A percentile compares a stretch with the other conserved stretches of the same genome.
Conservation (phyloP, 768 basidiomycete species). For the Termitomyces sp. region DNA sequence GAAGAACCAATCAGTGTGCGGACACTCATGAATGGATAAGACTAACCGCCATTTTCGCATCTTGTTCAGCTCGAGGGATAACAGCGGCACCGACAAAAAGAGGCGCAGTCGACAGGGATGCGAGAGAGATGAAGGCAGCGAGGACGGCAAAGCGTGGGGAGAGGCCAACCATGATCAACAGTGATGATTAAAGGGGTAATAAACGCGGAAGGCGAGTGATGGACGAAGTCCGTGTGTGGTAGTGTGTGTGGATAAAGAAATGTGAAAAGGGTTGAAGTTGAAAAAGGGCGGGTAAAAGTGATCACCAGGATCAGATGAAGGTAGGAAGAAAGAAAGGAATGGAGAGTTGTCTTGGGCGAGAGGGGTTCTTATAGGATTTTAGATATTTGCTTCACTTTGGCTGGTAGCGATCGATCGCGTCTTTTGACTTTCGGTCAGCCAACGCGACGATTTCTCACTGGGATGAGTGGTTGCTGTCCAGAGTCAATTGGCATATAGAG, state of each 20-base stretch:
- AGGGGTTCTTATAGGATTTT: constrained; percentile 23
- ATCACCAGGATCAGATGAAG: constrained; percentile 56
- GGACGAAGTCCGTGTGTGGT: constrained; percentile 22
- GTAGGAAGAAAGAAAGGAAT: constrained; percentile 31
- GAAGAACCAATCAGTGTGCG: background rate
- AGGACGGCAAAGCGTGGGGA: constrained; percentile 42
- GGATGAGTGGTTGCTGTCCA: background rate
- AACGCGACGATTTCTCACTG: background rate
- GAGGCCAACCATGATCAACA: constrained; percentile 45
- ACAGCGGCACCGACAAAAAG: constrained; percentile 36
- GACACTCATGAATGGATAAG: background rate
- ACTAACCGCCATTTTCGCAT: constrained; percentile 8
- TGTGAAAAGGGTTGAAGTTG: constrained; percentile 8
- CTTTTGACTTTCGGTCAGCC: constrained; percentile 12
- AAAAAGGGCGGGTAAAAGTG: constrained; percentile 16
- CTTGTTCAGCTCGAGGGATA: constrained; percentile 19
- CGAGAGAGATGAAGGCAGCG: constrained; percentile 43
- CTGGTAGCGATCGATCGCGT: constrained; percentile 15
- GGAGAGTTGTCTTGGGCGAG: constrained; percentile 4
- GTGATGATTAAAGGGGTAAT: constrained; percentile 2
- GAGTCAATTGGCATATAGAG: background rate
- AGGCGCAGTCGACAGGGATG: constrained; percentile 36
- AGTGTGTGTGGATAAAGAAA: constrained; percentile 19
- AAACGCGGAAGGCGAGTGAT: constrained; percentile 9
- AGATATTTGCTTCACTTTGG: constrained; percentile 21